phyloP scores from a whole-genome alignment of 768 basidiomycete species.

The Fomitopsis serialis region DNA sequence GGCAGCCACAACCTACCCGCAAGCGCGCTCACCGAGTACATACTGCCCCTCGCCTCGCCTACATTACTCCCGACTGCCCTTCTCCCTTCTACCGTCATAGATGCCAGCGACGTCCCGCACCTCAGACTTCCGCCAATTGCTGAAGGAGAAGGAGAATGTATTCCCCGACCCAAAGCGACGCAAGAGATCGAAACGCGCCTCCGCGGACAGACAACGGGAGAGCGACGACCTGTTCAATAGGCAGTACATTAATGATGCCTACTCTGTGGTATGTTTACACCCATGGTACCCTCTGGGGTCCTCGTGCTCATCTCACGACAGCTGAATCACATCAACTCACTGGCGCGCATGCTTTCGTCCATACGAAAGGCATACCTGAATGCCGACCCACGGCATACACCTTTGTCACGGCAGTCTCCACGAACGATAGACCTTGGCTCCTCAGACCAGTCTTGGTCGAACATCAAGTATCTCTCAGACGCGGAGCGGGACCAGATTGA shows the following conservation, averaged over 20 bases:
- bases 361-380: slow-evolving; percentile 88
- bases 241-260: slow-evolving; percentile 71
- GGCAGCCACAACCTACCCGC: neutral
- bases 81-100: slow-evolving; percentile 1
- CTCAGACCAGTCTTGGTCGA: slow-evolving; percentile 50
- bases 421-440: slow-evolving; percentile 49
- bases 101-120: slow-evolving; percentile 65
- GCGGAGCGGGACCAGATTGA: slow-evolving; percentile 96
- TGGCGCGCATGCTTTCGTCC: slow-evolving; percentile 65
- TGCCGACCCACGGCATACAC: slow-evolving; percentile 54
- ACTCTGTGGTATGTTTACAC: slow-evolving; percentile 48
- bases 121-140: slow-evolving; percentile 48
- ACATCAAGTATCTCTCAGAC: slow-evolving; percentile 71
- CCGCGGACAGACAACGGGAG: slow-evolving; percentile 30
- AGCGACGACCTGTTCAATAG: slow-evolving; percentile 43
- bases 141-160: slow-evolving; percentile 41
- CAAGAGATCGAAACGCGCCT: slow-evolving; percentile 31
- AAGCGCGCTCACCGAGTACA: neutral
- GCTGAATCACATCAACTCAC: slow-evolving; percentile 68
- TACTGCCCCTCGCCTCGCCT: neutral
- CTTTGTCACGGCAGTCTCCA: slow-evolving; percentile 44
- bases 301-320: slow-evolving; percentile 22
- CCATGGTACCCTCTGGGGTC: neutral
- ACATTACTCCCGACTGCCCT: neutral
- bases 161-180: slow-evolving; percentile 45